Base-by-base conservation (phyloP, 495 filamentous ascomycete species). In the Aspergillus steynii region DNA sequence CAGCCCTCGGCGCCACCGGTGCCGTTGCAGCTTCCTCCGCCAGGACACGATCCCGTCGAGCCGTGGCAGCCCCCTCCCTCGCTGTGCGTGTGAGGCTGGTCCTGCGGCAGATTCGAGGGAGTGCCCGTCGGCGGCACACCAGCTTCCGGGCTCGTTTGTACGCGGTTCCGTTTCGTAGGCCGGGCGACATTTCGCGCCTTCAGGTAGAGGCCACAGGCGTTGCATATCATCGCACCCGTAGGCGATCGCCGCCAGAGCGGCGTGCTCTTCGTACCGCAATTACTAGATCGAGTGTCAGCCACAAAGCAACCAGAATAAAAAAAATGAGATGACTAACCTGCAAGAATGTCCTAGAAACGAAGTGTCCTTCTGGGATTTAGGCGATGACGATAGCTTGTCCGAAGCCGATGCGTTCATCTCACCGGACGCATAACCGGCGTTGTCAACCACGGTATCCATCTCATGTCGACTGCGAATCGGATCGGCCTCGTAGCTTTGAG, bases 1-100 rank as follows among this genome's bases (percentile, higher is more conserved):
- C 95, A 99, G 28, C 91, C 95, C 63, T 96, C 90, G n/a, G 93
- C 91, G 62, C 95, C 95, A 49, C 95, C 95, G 29, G 95, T 97
- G 15, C 95, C 95, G 77, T 99, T 97, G 75, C 95, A 99, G 60
- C 87, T 90, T 48, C 95, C 95, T 56, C 94, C 96, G 46, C 95
- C 95, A 5, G 95, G 95, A 74, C 95, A 99, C 15, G 93, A 92
- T n/a, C 95, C 95, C 29, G 85, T 85, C 12, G 83, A 80, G 15
- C 82, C 74, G 58, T 67, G 61, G 51, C 70, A 68, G 9, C 70
- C 65, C 12, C 72, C 74, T 15, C 72, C 74, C 60, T 67, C 76
- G 62, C 67, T 65, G n/a, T 73, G 71, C 27, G 75, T 68, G 10
- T 68, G 25, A 29, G 31, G 29, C 10, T 54, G 29, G 42, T 72